Evolutionary conservation across 2,329 filamentous ascomycete genomes (phyloP), one percentile per base, ranked within the genome.

Genomic region (Seiridium unicorne): DNA sequence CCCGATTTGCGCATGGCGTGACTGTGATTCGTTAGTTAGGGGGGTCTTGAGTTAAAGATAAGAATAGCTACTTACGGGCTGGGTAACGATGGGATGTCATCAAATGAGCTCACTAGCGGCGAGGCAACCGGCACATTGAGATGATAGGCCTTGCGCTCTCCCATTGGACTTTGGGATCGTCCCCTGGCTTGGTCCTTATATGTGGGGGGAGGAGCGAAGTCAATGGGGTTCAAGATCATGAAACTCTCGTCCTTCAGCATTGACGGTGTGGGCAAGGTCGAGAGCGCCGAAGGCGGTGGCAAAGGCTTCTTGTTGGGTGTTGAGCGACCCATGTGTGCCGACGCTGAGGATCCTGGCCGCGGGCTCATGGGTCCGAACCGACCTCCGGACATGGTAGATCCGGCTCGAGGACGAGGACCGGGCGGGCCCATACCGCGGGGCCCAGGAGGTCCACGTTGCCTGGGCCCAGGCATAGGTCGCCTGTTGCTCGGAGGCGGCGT

Each of bases 221-320:
- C 94, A 60, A 89, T 84, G 0, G 92, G 83, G 55, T 78, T 78
- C 66, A 87, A 68, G 77, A 90, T 73, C 51, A 90, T 86, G 65
- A 96, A 88, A 2, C 86, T 84, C 72, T 97, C 93, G 62, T 96
- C 93, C 69, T 82, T 90, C 47, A 99, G 82, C 79, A 92, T 90
- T 56, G 89, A 88, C 0, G 95, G 94, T 1, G 92, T 96, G 7
- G 94, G 94, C 26, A 99, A 81, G 1, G 91, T 89, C 53, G 80
- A 84, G 31, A 99, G 84, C 10, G 88, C 83, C 35, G 84, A 73
- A 1, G 93, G 95, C 4, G 93, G 92, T 34, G 92, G 90, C 54
- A 79, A 74, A 60, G 81, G 81, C 71, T 79, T 84, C 60, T 68
- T 70, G 79, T 63, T 61, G 55, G n/a, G 49, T 2, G 48, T 35